These are phyloP conservation scores for Asterochloris erici DNA, from an alignment of 139 green algal species.

Conservation along the genomic window DNA sequence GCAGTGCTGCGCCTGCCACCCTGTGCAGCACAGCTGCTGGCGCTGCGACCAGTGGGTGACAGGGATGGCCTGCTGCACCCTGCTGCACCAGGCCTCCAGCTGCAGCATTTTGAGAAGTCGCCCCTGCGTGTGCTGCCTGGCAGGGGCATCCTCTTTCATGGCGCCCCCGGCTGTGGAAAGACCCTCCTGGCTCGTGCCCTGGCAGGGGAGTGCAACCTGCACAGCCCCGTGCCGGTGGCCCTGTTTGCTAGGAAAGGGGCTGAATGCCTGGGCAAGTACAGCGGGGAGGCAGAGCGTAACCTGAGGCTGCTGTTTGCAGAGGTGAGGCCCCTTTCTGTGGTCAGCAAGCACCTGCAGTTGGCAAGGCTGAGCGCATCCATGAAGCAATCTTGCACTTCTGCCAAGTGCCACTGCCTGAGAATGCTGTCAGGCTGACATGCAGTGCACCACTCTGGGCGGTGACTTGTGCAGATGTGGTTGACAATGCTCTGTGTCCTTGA, in stretches of 20 bases:
- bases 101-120: not conserved
- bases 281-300: slow-evolving; percentile 81
- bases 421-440: too few relatives aligned
- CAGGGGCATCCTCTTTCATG: slow-evolving; percentile 72
- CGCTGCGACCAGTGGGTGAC: not conserved
- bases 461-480: too few relatives aligned
- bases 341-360: not conserved
- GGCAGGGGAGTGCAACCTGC: slow-evolving; percentile 50
- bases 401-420: too few relatives aligned
- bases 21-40: not conserved
- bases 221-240: slow-evolving; percentile 50
- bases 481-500: too few relatives aligned
- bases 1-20: not conserved
- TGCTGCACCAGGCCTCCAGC: not conserved
- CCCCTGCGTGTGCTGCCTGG: not conserved
- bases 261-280: slow-evolving; percentile 90
- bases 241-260: slow-evolving; percentile 82
- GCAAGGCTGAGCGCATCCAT: not conserved
- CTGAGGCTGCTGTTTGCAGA: slow-evolving; percentile 83
- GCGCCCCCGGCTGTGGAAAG: slow-evolving; percentile 68
- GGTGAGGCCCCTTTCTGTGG: slow-evolving; percentile 22
- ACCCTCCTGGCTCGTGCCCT: slow-evolving; percentile 62
- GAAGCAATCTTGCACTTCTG: not conserved
- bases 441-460: too few relatives aligned
- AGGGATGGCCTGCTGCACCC: not conserved